Conservation (phyloP, 805 yeast genomes). For the Saturnispora quitensis region DNA sequence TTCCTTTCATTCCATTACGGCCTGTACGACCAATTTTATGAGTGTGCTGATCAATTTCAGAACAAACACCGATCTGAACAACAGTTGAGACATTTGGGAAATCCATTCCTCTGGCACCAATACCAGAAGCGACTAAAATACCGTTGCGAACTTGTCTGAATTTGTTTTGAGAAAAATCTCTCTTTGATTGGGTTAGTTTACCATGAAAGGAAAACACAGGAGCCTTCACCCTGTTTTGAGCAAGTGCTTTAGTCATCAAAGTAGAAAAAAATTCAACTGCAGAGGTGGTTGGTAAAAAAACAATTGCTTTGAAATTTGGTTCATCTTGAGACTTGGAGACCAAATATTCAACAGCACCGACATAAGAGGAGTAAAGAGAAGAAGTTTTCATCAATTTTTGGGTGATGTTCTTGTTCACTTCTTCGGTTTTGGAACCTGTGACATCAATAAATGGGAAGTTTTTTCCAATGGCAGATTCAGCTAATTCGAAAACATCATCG, state of each 20-base stretch:
- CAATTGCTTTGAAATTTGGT: slow-evolving; percentile 60
- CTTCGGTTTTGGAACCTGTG: slow-evolving; percentile 53
- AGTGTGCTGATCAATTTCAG: slow-evolving; percentile 67
- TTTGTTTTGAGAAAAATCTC: slow-evolving; percentile 31
- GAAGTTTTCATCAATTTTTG: slow-evolving; percentile 55
- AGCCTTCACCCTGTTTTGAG: slow-evolving; percentile 13
- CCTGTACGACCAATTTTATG: slow-evolving; percentile 97
- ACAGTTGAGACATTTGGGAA: slow-evolving; percentile 84
- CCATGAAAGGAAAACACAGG: slow-evolving; percentile 48
- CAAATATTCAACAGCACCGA: slow-evolving; percentile 42
- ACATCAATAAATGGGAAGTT: slow-evolving; percentile 55
- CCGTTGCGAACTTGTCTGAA: slow-evolving; percentile 35
- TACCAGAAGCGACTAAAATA: slow-evolving; percentile 77
- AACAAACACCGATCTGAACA: slow-evolving; percentile 71
- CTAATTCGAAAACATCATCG: slow-evolving; percentile 54
- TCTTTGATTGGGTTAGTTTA: slow-evolving; percentile 54
- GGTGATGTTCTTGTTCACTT: slow-evolving; percentile 63
- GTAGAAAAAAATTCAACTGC: slow-evolving; percentile 51
- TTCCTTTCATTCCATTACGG: slow-evolving; percentile 77
- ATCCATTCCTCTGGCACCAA: slow-evolving; percentile 95
- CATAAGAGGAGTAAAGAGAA: slow-evolving; percentile 47
- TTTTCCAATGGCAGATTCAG: slow-evolving; percentile 44
- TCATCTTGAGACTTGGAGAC: slow-evolving; percentile 30
- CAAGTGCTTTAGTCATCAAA: slow-evolving; percentile 26
- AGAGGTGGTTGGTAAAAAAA: slow-evolving; percentile 73